phyloP scores from a whole-genome alignment of 2,329 filamentous ascomycete species.

The Ophiostoma tasmaniense region DNA sequence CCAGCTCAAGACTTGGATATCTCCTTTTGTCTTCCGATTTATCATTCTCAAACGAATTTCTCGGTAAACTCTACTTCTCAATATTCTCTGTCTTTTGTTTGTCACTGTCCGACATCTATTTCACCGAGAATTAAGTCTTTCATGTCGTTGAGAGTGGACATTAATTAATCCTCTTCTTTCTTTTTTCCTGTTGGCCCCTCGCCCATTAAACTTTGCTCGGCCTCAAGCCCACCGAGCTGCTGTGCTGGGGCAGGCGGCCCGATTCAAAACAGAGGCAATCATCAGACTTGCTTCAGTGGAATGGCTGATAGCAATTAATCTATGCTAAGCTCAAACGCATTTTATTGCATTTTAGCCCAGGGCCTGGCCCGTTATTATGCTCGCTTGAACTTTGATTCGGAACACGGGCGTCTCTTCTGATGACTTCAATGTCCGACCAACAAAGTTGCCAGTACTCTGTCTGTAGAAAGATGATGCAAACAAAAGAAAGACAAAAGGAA shows the following conservation, averaged over 20 bases:
- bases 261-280: slow-evolving; percentile 10
- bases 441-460: neutral
- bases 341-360: neutral
- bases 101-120: neutral
- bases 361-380: neutral
- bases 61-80: neutral
- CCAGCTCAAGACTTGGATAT: no score
- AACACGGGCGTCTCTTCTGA: neutral
- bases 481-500: neutral
- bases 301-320: neutral
- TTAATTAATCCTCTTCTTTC: neutral
- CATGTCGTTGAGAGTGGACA: neutral
- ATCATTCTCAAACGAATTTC: no score
- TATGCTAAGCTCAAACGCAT: neutral
- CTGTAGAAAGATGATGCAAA: no score
- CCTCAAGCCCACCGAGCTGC: neutral
- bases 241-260: slow-evolving; percentile 13
- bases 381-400: neutral
- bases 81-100: no score
- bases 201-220: neutral
- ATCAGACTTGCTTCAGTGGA: neutral
- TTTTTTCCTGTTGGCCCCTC: neutral
- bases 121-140: neutral
- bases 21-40: no score
- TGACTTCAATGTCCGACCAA: neutral